phyloP scores from a whole-genome alignment of 108 stramenopile species.

The Aurantiochytrium sp. region DNA sequence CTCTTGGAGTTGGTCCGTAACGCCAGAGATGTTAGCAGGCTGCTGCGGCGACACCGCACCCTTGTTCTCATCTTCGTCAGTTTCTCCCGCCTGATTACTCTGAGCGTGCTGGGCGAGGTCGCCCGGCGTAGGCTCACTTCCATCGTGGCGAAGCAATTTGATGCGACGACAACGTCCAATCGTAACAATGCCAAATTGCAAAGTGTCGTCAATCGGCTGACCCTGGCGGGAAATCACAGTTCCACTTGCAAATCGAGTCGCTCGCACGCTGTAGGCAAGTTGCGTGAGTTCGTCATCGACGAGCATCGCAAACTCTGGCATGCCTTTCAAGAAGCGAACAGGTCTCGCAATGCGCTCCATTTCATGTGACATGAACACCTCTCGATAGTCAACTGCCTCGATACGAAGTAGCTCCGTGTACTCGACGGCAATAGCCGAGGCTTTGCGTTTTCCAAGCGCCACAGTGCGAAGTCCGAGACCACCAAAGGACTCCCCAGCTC shows the following conservation, averaged over 20 bases:
- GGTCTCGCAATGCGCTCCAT: not conserved
- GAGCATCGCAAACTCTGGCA: not conserved
- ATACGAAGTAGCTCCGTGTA: not conserved
- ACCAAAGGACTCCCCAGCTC: not conserved
- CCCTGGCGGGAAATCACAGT: not conserved
- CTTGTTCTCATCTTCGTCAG: not conserved
- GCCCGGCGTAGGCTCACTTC: not conserved
- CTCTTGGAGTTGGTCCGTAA: not conserved
- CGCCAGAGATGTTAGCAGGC: not conserved
- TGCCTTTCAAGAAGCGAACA: not conserved
- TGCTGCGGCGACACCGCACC: too few species aligned
- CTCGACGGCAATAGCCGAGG: not conserved
- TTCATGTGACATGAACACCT: not conserved
- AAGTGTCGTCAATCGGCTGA: not conserved
- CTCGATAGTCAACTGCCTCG: not conserved
- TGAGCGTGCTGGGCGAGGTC: not conserved
- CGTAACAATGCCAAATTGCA: not conserved
- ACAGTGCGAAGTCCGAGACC: not conserved
- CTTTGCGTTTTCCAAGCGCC: not conserved
- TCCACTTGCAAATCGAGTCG: not conserved
- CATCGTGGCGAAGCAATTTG: not conserved
- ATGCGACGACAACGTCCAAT: not conserved
- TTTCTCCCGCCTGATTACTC: not conserved
- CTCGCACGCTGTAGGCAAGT: not conserved
- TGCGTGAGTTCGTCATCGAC: not conserved